phyloP scores from a whole-genome alignment of 306 rosid genomes.

The Pachyrhizus erosus region DNA sequence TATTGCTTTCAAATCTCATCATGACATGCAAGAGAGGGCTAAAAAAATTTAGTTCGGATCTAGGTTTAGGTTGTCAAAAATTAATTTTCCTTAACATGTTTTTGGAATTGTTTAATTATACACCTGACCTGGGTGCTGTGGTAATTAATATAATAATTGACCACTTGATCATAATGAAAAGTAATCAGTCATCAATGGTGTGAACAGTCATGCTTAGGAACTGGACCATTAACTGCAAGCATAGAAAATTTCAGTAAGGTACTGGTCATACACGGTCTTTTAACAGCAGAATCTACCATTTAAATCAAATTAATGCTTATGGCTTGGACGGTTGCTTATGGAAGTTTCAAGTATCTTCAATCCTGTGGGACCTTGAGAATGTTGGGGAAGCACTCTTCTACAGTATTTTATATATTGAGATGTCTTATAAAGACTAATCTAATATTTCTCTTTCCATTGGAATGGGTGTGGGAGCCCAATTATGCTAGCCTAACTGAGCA shows the following conservation, averaged over 20 bases:
- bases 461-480: slow-evolving; percentile 29
- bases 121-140: background rate
- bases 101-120: background rate
- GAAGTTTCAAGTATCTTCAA: slow-evolving; percentile 63
- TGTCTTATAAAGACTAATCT: slow-evolving; percentile 34
- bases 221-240: slow-evolving; percentile 28
- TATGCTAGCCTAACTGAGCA: slow-evolving; percentile 24
- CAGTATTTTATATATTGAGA: slow-evolving; percentile 18
- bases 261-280: slow-evolving; percentile 55
- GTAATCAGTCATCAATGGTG: background rate
- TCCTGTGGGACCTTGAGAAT: slow-evolving; percentile 65
- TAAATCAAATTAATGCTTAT: slow-evolving; percentile 18
- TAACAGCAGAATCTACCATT: slow-evolving; percentile 47
- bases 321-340: slow-evolving; percentile 59
- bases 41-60: background rate
- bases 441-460: slow-evolving; percentile 5
- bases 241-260: slow-evolving; percentile 57
- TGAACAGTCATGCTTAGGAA: slow-evolving; percentile 41
- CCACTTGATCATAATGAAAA: slow-evolving; percentile 20
- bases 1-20: slow-evolving; percentile 22
- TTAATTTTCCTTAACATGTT: background rate
- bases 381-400: slow-evolving; percentile 45
- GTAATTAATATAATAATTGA: slow-evolving; percentile 27
- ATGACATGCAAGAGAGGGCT: background rate
- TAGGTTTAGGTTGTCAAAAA: background rate